Base-by-base conservation (phyloP, 495 filamentous ascomycete species). In the Aspergillus affinis region DNA sequence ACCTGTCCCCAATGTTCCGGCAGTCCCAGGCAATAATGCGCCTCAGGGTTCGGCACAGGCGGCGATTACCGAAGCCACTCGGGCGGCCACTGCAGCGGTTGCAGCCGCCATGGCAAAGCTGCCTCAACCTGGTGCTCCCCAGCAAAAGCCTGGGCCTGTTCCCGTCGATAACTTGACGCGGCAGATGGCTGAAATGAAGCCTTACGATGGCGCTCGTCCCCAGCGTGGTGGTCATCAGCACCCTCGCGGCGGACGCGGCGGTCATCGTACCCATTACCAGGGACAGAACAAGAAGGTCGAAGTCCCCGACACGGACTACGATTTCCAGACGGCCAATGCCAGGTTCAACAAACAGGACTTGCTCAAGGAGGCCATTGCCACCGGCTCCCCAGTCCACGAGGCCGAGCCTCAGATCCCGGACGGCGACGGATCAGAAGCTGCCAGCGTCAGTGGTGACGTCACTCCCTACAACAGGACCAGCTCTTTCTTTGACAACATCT, bases 291-390 rank as follows among this genome's bases (percentile, higher is more conserved):
- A 81, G 66, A 94, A 90, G 76, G 82, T 97, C 20, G 93, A 96
- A 57, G 88, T 98, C 29, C 94, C 94, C 0, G 80, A 86, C 36
- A 84, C 89, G 3, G 94, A 98, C 66, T 99, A 91, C 69, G 95
- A 99, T 69, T 99, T 99, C 71, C 87, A 88, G 62, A 85, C 85
- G 9, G 84, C 93, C 51, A 99, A 99, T 68, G 92, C 92, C 17
- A 97, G 96, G 72, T 98, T 99, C 79, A 98, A 95, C 80, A 99
- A 99, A 76, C 88, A 96, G 65, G 92, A 97, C 66, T 74, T 97
- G 32, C 89, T 90, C 18, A 97, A 96, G 75, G 92, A 96, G 70
- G 92, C 91, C 6, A 90, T 93, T 72, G 88, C 90, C 26, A 82
- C 80, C 49, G 89, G 90, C 12, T 86, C 88, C 12, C 88, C 91